These are phyloP conservation scores for Deuterostichococcus epilithicus DNA, from an alignment of 139 green algal species.

Conservation along the genomic window DNA sequence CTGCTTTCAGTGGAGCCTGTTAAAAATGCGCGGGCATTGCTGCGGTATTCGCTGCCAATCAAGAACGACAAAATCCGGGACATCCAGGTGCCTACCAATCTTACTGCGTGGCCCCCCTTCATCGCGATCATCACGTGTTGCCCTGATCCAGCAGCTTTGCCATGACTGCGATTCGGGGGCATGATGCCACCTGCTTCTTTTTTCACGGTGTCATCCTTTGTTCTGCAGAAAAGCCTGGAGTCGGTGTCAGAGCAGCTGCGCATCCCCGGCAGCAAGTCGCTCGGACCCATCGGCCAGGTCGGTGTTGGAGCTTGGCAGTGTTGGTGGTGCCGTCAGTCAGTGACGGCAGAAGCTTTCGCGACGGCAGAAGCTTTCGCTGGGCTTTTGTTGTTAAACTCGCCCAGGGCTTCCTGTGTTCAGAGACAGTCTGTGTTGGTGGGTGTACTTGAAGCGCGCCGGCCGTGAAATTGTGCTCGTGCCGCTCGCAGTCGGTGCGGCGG, in stretches of 20 bases:
- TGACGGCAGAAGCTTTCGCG: no score
- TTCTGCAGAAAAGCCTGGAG: slow-evolving; percentile 72
- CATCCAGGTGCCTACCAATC: slow-evolving; percentile 68
- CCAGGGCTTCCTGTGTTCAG: no score
- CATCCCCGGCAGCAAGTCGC: slow-evolving; percentile 74
- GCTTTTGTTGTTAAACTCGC: no score
- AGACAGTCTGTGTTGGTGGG: no score
- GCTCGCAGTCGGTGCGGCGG: slow-evolving; percentile 49
- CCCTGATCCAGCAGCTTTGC: no score
- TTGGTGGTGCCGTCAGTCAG: no score
- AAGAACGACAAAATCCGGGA: slow-evolving; percentile 85
- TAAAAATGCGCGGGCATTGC: slow-evolving; percentile 86
- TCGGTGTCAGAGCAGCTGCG: slow-evolving; percentile 83
- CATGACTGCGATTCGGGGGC: neutral
- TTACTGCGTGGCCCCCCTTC: no score
- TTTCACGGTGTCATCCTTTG: neutral
- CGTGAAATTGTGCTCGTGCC: neutral
- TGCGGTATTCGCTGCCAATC: slow-evolving; percentile 94
- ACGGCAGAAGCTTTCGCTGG: no score
- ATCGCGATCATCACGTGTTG: no score
- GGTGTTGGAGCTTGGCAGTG: neutral
- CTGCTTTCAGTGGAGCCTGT: slow-evolving; percentile 51
- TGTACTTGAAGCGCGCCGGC: no score
- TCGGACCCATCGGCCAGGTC: slow-evolving; percentile 65
- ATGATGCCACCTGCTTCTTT: neutral